These are phyloP conservation scores for Flaveria sonorensis DNA, from an alignment of 129 eudicot genomes.

Conservation along the genomic window DNA sequence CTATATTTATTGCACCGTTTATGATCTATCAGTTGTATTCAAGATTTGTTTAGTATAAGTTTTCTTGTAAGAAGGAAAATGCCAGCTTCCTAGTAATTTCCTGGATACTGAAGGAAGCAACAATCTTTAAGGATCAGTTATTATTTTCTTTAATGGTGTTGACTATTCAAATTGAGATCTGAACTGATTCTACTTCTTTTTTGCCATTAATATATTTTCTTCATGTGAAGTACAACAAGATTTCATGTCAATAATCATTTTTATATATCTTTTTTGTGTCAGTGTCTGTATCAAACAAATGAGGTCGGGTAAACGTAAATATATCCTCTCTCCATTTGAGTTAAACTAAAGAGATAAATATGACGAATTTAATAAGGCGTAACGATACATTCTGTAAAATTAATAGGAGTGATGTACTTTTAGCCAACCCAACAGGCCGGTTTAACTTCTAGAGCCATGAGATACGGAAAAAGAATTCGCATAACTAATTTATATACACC, in stretches of 20 bases:
- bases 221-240: constrained; percentile 42
- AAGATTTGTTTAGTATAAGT: background rate
- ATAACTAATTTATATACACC: too few relatives aligned
- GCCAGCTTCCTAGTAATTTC: constrained; percentile 24
- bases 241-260: constrained; percentile 5
- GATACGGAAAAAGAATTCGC: too few relatives aligned
- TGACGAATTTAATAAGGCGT: too few relatives aligned
- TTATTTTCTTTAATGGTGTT: background rate
- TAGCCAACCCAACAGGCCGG: too few relatives aligned
- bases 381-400: too few relatives aligned
- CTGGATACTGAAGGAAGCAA: constrained; percentile 22
- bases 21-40: constrained; percentile 15
- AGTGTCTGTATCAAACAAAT: too few relatives aligned
- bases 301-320: too few relatives aligned
- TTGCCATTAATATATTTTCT: constrained; percentile 14
- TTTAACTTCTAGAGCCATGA: too few relatives aligned
- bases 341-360: too few relatives aligned
- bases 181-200: constrained; percentile 23
- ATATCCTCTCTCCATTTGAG: too few relatives aligned
- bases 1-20: constrained; percentile 3
- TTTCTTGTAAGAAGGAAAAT: constrained; percentile 25
- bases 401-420: too few relatives aligned
- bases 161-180: constrained; percentile 36
- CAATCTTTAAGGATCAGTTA: constrained; percentile 31
- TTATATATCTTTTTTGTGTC: background rate